Evolutionary conservation across 768 basidiomycete genomes (phyloP).

Genomic region (Saitozyma sp.): DNA sequence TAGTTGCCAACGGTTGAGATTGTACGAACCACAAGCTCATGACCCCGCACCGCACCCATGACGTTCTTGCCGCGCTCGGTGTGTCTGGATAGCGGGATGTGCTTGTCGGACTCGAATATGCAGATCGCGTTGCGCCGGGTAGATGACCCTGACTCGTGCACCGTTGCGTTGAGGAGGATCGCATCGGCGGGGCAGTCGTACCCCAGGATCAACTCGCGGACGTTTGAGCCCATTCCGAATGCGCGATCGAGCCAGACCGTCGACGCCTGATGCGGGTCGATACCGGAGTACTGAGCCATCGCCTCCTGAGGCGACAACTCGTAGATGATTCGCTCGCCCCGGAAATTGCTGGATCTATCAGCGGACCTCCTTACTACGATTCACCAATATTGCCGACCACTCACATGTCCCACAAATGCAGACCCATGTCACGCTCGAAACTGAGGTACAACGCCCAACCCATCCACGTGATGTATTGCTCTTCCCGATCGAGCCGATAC

Average conservation of each 20-base stretch:
- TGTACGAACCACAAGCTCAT: constrained; percentile 62
- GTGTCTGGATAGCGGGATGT: constrained; percentile 63
- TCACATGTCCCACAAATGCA: constrained; percentile 33
- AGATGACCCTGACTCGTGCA: constrained; percentile 58
- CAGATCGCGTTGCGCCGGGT: constrained; percentile 63
- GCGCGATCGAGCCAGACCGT: constrained; percentile 66
- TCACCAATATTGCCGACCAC: neutral
- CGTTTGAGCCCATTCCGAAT: constrained; percentile 64
- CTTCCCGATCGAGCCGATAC: constrained; percentile 60
- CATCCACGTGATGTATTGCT: constrained; percentile 64
- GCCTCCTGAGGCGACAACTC: constrained; percentile 67
- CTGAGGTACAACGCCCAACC: constrained; percentile 52
- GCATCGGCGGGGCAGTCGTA: constrained; percentile 70
- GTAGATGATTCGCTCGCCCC: constrained; percentile 64
- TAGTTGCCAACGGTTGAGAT: constrained; percentile 68
- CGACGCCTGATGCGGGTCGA: constrained; percentile 63
- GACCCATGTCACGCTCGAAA: constrained; percentile 67
- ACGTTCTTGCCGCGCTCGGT: constrained; percentile 44
- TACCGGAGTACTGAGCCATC: constrained; percentile 54
- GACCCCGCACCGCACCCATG: constrained; percentile 57
- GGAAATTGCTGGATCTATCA: constrained; percentile 55
- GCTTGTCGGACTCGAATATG: constrained; percentile 65
- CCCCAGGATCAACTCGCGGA: constrained; percentile 63
- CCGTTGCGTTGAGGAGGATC: constrained; percentile 63
- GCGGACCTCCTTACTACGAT: neutral